Evolutionary conservation across 805 yeast species (phyloP), one percentile per base, ranked within the genome.

Genomic region (Candida easanensis): DNA sequence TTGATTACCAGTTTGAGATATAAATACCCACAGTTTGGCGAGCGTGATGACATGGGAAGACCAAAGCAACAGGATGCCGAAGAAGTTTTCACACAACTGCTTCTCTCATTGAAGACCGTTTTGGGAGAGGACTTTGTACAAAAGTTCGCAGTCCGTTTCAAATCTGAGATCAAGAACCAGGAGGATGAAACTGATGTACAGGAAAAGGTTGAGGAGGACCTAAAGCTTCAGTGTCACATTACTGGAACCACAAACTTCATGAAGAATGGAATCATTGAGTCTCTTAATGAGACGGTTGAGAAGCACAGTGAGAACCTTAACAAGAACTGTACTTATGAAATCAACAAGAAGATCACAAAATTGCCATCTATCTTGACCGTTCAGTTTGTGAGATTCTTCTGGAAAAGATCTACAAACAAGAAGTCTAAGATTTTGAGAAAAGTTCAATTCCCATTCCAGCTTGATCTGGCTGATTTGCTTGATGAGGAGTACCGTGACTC

Each of bases 1-100:
- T 77, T 91, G 46, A 68, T 93, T 48, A 70, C 79, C 28, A 68
- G 78, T 23, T 69, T 87, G 52, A 80, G 97, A 61, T 68, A 71
- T 37, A 67, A 70, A 15, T 85, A 79, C 60, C 97, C 98, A 2
- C 98, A 93, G 65, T 93, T 93, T 65, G 86, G 84, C 33, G 97
- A 91, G 61, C 77, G 80, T 47, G 84, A 79, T 48, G 69, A 71
- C 39, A 66, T 70, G 33, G 97, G 97, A 1, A 67, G 74, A 44
- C 85, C 76, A 60, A 89, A 88, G 64, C 99, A 93, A 68, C 99
- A 93, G 67, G 99, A 93, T 69, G 99, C 99, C 0, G 99, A 93
- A 68, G 99, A 93, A 63, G 85, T 91, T 15, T 89, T 80, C 66
- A 83, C 97, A 7, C 91, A 85, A 62, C 74, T 93, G 39, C 65